phyloP scores from a whole-genome alignment of 352 stramenopile species.

The Peronospora destructor region DNA sequence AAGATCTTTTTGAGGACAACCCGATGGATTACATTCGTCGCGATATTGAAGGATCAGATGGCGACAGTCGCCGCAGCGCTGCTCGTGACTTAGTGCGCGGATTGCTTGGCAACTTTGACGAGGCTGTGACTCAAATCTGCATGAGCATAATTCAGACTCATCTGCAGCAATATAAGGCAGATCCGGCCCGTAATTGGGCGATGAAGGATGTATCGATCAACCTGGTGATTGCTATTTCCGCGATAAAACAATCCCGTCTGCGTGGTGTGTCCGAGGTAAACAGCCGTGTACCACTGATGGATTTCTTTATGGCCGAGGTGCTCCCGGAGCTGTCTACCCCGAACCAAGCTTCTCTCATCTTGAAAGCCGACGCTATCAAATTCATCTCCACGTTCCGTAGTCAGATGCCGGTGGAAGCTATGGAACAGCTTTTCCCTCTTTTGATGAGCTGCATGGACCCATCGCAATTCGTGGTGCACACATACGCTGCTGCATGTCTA shows the following conservation, averaged over 20 bases:
- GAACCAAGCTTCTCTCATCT: conserved; percentile 83
- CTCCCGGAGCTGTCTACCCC: conserved; percentile 88
- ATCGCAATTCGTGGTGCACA: conserved; percentile 93
- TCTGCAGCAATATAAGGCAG: conserved; percentile 85
- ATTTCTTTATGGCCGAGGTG: conserved; percentile 93
- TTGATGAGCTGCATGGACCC: conserved; percentile 85
- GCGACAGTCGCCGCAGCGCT: conserved; percentile 92
- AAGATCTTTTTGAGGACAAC: conserved; percentile 99
- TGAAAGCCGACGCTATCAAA: conserved; percentile 97
- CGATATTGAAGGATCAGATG: conserved; percentile 97
- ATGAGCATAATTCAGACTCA: conserved; percentile 87
- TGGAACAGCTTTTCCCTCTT: conserved; percentile 90
- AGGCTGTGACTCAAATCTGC: conserved; percentile 91
- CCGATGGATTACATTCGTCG: conserved; percentile 96
- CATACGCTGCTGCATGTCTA: conserved; percentile 93
- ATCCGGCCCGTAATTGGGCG: conserved; percentile 87
- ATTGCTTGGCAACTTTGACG: conserved; percentile 93
- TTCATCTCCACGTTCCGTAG: conserved; percentile 98
- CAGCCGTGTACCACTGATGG: conserved; percentile 91
- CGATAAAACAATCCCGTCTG: conserved; percentile 88
- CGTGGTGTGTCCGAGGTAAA: conserved; percentile 95
- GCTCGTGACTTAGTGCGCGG: conserved; percentile 92
- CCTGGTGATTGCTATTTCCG: conserved; percentile 93
- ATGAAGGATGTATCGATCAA: conserved; percentile 95
- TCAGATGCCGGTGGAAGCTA: conserved; percentile 90